phyloP scores from a whole-genome alignment of 2,329 filamentous ascomycete species.

The Didymella exigua region DNA sequence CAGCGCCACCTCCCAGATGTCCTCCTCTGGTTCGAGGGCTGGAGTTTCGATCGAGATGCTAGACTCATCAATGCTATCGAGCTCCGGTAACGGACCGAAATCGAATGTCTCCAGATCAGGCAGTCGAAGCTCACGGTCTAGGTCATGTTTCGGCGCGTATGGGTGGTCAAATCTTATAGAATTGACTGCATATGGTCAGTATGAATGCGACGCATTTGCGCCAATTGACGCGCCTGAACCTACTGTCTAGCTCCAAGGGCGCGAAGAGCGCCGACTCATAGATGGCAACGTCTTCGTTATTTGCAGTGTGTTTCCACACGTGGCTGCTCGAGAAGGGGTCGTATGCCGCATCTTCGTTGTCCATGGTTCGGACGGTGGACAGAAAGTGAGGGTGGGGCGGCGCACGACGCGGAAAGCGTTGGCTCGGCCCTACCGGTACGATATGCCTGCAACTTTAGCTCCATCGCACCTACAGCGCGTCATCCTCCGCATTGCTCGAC shows the following conservation, averaged over 20 bases:
- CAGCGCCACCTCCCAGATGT: slow-evolving; percentile 49
- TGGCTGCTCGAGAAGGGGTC: slow-evolving; percentile 69
- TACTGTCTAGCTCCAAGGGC: slow-evolving; percentile 45
- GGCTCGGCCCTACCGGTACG: slow-evolving; percentile 41
- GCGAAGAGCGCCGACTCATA: slow-evolving; percentile 42
- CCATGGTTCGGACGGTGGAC: slow-evolving; percentile 13
- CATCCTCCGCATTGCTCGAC: background rate
- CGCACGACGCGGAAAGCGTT: slow-evolving; percentile 38
- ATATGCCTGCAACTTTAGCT: slow-evolving; percentile 23
- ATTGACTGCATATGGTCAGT: slow-evolving; percentile 40
- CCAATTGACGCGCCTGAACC: slow-evolving; percentile 32
- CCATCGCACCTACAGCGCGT: slow-evolving; percentile 19
- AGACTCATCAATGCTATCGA: slow-evolving; percentile 42
- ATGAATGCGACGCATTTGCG: slow-evolving; percentile 27
- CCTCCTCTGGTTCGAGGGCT: slow-evolving; percentile 35
- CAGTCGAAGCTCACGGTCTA: slow-evolving; percentile 44
- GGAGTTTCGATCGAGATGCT: slow-evolving; percentile 35
- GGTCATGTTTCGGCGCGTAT: slow-evolving; percentile 45
- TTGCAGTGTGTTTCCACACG: slow-evolving; percentile 63
- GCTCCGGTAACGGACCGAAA: slow-evolving; percentile 47
- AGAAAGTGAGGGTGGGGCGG: slow-evolving; percentile 30
- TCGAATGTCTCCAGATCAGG: slow-evolving; percentile 49
- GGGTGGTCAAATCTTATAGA: slow-evolving; percentile 48
- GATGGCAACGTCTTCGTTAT: slow-evolving; percentile 37
- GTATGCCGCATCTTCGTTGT: slow-evolving; percentile 49